phyloP scores from a whole-genome alignment of 2,329 filamentous ascomycete genomes.

The Herpotrichia juniperi region DNA sequence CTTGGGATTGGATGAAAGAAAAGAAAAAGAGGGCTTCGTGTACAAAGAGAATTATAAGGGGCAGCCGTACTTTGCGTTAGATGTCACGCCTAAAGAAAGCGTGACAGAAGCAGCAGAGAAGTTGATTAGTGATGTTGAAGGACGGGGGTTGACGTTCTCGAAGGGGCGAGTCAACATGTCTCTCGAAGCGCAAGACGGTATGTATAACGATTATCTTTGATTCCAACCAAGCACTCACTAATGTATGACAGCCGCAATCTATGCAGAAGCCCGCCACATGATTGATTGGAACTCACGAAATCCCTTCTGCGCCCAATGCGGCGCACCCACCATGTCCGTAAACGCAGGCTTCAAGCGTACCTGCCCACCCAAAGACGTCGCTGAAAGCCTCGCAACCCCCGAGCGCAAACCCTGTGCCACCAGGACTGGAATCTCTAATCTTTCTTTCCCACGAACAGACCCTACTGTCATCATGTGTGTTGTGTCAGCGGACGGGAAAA shows the following conservation, averaged over 20 bases:
- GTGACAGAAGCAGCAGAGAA: constrained; percentile 67
- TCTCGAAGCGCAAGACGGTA: constrained; percentile 67
- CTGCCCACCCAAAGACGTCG: constrained; percentile 74
- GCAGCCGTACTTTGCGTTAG: constrained; percentile 85
- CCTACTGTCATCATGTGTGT: constrained; percentile 96
- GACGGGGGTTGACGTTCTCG: constrained; percentile 68
- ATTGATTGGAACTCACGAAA: constrained; percentile 95
- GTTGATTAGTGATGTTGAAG: constrained; percentile 65
- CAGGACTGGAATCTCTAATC: constrained; percentile 84
- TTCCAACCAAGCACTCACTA: constrained; percentile 5
- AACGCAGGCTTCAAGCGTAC: constrained; percentile 82
- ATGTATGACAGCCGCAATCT: constrained; percentile 74
- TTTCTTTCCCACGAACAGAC: constrained; percentile 90
- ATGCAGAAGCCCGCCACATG: constrained; percentile 84
- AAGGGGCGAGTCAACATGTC: constrained; percentile 68
- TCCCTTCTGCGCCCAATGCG: constrained; percentile 89
- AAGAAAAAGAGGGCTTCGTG: constrained; percentile 58
- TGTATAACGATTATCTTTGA: constrained; percentile 16
- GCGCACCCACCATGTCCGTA: constrained; percentile 77
- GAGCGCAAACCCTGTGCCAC: constrained; percentile 77
- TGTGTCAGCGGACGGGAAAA: constrained; percentile 77
- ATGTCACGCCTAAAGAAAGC: constrained; percentile 76
- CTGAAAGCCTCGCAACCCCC: constrained; percentile 51
- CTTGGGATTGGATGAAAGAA: constrained; percentile 77
- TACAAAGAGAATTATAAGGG: constrained; percentile 76